Base-by-base conservation (phyloP, 1,139 yeast species). In the Saccharomyces hybrid region DNA sequence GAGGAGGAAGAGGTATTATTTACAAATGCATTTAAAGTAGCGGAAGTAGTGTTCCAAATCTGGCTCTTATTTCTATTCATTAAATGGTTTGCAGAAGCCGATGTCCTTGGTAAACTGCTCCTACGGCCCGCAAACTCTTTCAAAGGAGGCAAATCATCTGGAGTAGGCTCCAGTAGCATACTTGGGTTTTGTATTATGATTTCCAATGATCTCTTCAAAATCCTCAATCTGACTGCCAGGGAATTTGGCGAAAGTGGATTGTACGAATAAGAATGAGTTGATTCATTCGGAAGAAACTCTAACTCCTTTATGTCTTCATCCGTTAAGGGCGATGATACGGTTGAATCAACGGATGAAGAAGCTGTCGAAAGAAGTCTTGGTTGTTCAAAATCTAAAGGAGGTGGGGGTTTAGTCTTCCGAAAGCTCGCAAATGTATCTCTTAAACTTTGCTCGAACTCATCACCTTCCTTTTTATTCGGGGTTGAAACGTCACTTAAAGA, bases 181-280 rank as follows among this genome's bases (percentile, higher is more conserved):
- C 58, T 55, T 6, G 71, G 70, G 52, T 67, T 66, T 29, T 63
- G 60, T 41, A 66, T 63, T 54, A 67, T 60, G 38, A 88, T 85
- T 66, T 88, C 89, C 51, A 88, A 71, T 6, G 95, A 85, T 58
- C 95, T 73, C 63, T 84, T 86, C 62, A 88, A 73, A 20, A 88
- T 90, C 56, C 84, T 84, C 57, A 88, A 72, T 54, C 96, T 73
- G 53, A 88, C 80, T 0, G 95, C 88, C 56, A 88, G 71, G 1
- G 95, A 85, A 64, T 86, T 85, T 23, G 90, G 93, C 4, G 95
- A 84, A 55, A 87, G 73, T 57, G 86, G 88, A 5, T 95, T 90
- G 68, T 88, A 88, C 0, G 95, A 87, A 65, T 86, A 88, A 2
- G 96, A 86, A 66, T 87, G 93, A 2, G 95, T 80, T 9, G 95